These are phyloP conservation scores for Ustilago hordei DNA, from an alignment of 1,284 basidiomycete genomes.

Conservation along the genomic window DNA sequence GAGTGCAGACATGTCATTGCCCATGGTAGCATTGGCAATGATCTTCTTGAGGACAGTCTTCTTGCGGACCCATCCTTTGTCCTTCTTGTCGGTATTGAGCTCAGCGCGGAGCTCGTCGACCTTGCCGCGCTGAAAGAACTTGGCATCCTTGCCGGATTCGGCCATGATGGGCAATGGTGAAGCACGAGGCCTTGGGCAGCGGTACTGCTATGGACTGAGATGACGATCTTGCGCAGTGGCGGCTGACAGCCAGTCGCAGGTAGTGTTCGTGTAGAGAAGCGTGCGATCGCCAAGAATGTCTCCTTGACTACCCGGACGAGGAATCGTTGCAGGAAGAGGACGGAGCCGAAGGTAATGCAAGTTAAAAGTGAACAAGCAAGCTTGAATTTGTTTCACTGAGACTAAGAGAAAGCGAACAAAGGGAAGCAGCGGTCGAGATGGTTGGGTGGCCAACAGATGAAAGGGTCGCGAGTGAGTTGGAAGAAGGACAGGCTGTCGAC, in stretches of 20 bases:
- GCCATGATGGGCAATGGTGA: conserved; percentile 42
- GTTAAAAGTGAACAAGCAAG: neutral
- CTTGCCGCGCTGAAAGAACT: conserved; percentile 68
- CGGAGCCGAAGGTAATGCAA: neutral
- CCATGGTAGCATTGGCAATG: conserved; percentile 70
- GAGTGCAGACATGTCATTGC: conserved; percentile 85
- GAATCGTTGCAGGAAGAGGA: neutral
- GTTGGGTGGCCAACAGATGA: neutral
- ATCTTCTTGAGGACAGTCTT: conserved; percentile 68
- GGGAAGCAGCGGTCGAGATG: neutral
- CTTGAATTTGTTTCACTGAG: neutral
- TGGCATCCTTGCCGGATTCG: conserved; percentile 64
- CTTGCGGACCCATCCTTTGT: conserved; percentile 66
- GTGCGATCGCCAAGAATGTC: neutral
- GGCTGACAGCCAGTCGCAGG: neutral
- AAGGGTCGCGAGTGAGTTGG: neutral
- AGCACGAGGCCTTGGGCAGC: neutral
- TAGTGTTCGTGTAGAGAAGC: neutral
- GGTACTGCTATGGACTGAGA: neutral
- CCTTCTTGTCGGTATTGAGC: conserved; percentile 67
- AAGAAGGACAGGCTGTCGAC: conserved; percentile 6
- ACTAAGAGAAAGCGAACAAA: conserved; percentile 4
- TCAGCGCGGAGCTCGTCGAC: conserved; percentile 67
- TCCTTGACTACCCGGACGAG: neutral
- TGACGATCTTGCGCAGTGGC: neutral